Evolutionary conservation across 306 rosid genomes (phyloP), one percentile per base, ranked within the genome.

Genomic region (Benincasa hispida): DNA sequence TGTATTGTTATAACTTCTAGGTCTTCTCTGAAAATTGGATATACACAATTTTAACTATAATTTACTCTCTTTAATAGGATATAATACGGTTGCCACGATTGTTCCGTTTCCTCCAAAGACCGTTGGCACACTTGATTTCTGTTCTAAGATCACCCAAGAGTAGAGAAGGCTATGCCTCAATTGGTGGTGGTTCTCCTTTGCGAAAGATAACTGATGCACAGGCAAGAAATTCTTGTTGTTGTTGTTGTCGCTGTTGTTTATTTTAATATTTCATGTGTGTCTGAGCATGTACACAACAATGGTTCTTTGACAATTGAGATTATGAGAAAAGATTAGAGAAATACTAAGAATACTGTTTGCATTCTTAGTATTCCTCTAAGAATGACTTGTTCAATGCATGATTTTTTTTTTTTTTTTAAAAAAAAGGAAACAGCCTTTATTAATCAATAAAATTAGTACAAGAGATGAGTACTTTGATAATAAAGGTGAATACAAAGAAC

Each of bases 161-260:
- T 89, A 93, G 87, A 86, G 98, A 93, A 85, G 98, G 98, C 76
- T 93, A 93, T 80, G 98, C 98, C 65, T 84, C 98, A 63, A 93
- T 93, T 82, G 98, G 98, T 28, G 98, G 98, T 55, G 98, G 98
- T 75, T 93, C 98, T 83, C 98, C 98, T 80, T 89, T 93, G 60
- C 90, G 97, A 65, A 86, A 84, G 19, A 91, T 93, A 66, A 93
- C 98, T 77, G 96, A 93, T 82, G 96, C 88, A 24, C 98, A 93
- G 96, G 98, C 88, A 88, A 78, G 87, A 28, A 27, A 4, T 72
- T 32, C 81, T 58, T 65, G 48, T 65, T n/a, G 28, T 66, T n/a
- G 45, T 63, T 39, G 11, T 37, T 27, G n/a, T 28, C 2, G 6
- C 17, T 6, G 1, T 34, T 32, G 17, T 34, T 34, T 4, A 34